Evolutionary conservation across 495 filamentous ascomycete genomes (phyloP).

Genomic region (Lentithecium fluviatile): DNA sequence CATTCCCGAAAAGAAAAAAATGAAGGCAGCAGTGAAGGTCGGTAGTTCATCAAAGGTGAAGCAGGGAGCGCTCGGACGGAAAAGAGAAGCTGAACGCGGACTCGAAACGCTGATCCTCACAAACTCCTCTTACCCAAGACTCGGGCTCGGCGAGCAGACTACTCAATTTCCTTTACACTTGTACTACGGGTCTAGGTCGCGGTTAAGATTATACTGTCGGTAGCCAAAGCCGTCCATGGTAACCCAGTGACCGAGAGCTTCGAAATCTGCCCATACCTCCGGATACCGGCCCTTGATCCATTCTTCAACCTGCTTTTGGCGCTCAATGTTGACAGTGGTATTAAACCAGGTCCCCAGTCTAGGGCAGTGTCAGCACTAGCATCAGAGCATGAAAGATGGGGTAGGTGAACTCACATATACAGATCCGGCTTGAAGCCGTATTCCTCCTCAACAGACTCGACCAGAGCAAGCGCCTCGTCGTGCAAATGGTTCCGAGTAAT

Average conservation of each 20-base stretch:
- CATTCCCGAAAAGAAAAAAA: too few relatives aligned
- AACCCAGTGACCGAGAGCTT: conserved; percentile 29
- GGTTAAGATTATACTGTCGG: conserved; percentile 27
- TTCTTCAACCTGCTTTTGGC: conserved; percentile 65
- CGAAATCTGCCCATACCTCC: conserved; percentile 64
- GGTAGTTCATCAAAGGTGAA: too few relatives aligned
- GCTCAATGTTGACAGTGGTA: conserved; percentile 57
- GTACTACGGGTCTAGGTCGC: conserved; percentile 30
- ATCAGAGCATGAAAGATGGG: conserved; percentile 21
- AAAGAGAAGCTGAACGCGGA: too few relatives aligned
- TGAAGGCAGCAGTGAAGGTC: too few relatives aligned
- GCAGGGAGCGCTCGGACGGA: too few relatives aligned
- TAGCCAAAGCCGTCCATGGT: conserved; percentile 32
- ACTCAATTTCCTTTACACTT: not conserved
- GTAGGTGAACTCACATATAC: conserved; percentile 70
- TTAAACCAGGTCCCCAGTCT: conserved; percentile 76
- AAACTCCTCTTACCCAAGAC: too few relatives aligned
- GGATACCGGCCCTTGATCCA: conserved; percentile 71
- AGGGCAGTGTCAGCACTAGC: conserved; percentile 34
- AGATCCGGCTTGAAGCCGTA: conserved; percentile 63
- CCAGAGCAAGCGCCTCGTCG: conserved; percentile 56
- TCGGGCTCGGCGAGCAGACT: too few relatives aligned
- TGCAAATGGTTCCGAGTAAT: conserved; percentile 67
- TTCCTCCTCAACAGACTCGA: conserved; percentile 63
- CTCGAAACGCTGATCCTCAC: too few relatives aligned